phyloP scores from a whole-genome alignment of 2,329 filamentous ascomycete species.

The Triangularia setosa region DNA sequence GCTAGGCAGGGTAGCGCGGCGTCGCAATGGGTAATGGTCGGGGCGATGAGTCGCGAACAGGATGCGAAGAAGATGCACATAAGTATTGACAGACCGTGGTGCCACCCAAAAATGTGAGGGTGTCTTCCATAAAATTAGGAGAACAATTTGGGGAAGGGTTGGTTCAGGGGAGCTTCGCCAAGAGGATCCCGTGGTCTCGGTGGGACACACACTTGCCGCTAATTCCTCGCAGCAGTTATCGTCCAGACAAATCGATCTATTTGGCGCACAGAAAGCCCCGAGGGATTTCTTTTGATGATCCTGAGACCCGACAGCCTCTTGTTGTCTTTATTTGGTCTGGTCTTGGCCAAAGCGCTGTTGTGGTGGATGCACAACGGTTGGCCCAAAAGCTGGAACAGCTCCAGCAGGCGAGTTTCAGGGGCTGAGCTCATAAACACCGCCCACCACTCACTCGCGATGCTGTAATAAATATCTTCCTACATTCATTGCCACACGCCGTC shows the following conservation, averaged over 20 bases:
- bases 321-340: not conserved
- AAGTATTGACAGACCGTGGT: slow-evolving; percentile 19
- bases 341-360: not conserved
- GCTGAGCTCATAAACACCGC: not conserved
- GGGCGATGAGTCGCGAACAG: not conserved
- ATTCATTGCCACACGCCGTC: not conserved
- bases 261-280: not conserved
- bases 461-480: not conserved
- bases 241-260: not conserved
- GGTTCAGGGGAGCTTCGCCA: slow-evolving; percentile 19
- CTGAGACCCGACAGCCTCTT: not conserved
- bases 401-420: not conserved
- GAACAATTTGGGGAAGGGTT: slow-evolving; percentile 21
- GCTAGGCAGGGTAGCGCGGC: not conserved
- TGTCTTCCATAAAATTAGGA: slow-evolving; percentile 25
- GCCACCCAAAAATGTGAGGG: slow-evolving; percentile 23
- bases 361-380: not conserved
- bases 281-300: not conserved
- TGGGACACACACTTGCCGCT: not conserved
- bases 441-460: not conserved
- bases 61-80: not conserved
- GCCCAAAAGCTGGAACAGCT: not conserved
- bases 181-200: slow-evolving; percentile 5
- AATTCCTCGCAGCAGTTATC: not conserved
- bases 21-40: not conserved